Evolutionary conservation across 2,329 filamentous ascomycete species (phyloP).

Genomic region (Ceratocystis lukuohia): DNA sequence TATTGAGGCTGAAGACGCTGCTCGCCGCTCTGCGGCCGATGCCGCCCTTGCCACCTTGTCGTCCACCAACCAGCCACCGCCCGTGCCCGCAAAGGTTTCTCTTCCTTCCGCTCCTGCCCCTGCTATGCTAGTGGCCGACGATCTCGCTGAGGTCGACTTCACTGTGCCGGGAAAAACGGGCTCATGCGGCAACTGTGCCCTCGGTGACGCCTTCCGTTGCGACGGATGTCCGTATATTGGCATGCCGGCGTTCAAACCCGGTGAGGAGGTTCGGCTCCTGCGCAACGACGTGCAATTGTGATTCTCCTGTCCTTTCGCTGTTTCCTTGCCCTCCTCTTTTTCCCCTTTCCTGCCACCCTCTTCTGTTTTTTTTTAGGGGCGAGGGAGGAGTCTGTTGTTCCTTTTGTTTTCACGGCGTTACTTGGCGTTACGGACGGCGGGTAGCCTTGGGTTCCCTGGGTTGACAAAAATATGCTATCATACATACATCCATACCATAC

Average conservation of each 20-base stretch:
- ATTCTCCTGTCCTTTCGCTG: neutral
- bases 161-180: slow-evolving; percentile 95
- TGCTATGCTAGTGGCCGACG: slow-evolving; percentile 56
- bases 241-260: slow-evolving; percentile 89
- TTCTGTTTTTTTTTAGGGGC: neutral
- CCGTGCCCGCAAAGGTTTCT: neutral
- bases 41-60: slow-evolving; percentile 41
- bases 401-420: neutral
- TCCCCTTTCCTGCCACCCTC: neutral
- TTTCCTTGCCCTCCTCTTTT: neutral
- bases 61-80: neutral
- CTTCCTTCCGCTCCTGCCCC: slow-evolving; percentile 31
- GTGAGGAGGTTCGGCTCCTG: slow-evolving; percentile 79
- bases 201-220: slow-evolving; percentile 80
- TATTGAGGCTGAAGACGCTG: slow-evolving; percentile 70
- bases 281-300: slow-evolving; percentile 78
- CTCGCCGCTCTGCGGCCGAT: slow-evolving; percentile 52
- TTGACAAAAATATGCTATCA: neutral
- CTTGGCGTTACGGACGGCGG: neutral
- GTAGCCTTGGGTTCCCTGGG: neutral
- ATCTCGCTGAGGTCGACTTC: slow-evolving; percentile 85
- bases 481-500: neutral
- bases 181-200: slow-evolving; percentile 83
- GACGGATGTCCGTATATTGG: slow-evolving; percentile 70
- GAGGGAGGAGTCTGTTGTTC: slow-evolving; percentile 13